Base-by-base conservation (phyloP, 495 filamentous ascomycete genomes). In the Copromyces sp. region DNA sequence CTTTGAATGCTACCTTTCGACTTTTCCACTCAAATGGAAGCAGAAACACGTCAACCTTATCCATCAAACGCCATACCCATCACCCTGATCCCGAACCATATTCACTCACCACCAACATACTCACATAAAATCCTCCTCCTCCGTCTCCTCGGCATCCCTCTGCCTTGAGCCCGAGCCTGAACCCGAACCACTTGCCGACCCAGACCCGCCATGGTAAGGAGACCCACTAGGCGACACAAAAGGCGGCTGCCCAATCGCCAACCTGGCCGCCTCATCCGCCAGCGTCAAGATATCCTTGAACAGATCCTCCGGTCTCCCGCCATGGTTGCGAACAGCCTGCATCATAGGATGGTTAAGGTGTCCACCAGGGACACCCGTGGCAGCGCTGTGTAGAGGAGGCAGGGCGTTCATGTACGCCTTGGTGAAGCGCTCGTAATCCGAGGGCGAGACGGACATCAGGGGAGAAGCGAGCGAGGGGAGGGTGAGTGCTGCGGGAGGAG, bases 41-140 rank as follows among this genome's bases (percentile, higher is more conserved):
- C 24, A 42, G 8, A 35, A 70, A 7, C 2, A 45, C 1, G 20
- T 24, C 20, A 17, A 53, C 39, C 39, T 32, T 12, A 47, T 5
- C 38, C 12, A 29, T n/a, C 20, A 47, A 40, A 68, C n/a, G 59
- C 69, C n/a, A 24, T 38, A n/a, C 9, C 2, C 29, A 4, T 35
- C 42, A n/a, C 17, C 14, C 29, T 14, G 3, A 70, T 37, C 35
- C 35, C 35, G 3, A 37, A 37, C 35, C 3, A 37, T 37, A 37
- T 37, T 37, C 2, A 37, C 35, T 37, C 5, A 3, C 35, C 35
- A 37, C 5, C 35, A 37, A 37, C 20, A 9, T 6, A 70, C 17
- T 72, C 73, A 82, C 75, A 84, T 83, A 69, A 83, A 83, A 32
- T 83, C 83, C 69, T 83, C 82, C 24, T 85, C 83, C 76, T 85